Conservation (phyloP, 2,329 filamentous ascomycete species). For the Monosporascus sp. region DNA sequence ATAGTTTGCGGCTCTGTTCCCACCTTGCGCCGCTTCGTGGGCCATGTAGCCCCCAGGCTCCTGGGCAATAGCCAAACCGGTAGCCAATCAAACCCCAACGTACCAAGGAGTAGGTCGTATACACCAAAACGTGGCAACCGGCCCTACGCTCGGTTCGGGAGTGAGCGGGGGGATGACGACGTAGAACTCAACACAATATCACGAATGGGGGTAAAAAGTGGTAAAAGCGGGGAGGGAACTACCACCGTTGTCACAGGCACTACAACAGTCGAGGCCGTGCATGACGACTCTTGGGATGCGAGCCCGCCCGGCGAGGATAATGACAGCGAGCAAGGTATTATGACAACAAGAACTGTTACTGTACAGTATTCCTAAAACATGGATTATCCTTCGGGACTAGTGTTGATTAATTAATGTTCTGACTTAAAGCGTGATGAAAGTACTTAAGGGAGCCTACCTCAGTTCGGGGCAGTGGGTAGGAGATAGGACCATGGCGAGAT, state of each 20-base stretch:
- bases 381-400: too few relatives aligned
- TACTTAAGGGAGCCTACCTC: too few relatives aligned
- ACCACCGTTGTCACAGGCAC: neutral
- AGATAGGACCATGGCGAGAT: too few relatives aligned
- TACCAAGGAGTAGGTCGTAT: neutral
- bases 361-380: neutral
- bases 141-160: neutral
- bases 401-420: too few relatives aligned
- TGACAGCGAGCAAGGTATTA: conserved; percentile 1
- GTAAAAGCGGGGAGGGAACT: neutral
- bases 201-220: neutral
- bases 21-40: conserved; percentile 21
- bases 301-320: neutral
- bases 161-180: neutral
- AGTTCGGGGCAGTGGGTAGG: too few relatives aligned
- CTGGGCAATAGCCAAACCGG: neutral
- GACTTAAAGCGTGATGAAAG: too few relatives aligned
- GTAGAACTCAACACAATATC: neutral
- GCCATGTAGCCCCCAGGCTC: conserved; percentile 15
- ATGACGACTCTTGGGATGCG: neutral
- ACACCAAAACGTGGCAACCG: neutral
- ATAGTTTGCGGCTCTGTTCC: conserved; percentile 24
- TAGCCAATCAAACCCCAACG: neutral
- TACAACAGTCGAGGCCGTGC: neutral
- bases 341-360: conserved; percentile 3